Base-by-base conservation (phyloP, 345 rosid genomes). In the Aurinia saxatilis region DNA sequence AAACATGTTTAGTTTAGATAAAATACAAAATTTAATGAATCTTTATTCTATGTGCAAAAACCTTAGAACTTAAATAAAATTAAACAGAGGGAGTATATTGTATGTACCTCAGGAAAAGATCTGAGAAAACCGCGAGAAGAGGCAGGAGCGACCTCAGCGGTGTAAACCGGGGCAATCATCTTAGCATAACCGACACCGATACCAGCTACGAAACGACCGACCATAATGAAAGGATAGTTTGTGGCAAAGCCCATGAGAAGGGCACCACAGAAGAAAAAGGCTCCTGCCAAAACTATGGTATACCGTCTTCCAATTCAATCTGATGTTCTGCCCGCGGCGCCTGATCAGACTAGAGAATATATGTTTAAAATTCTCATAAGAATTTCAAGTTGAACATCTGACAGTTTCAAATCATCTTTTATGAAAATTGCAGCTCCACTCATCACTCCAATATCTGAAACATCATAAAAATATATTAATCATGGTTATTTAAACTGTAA, bases 161-260 rank as follows among this genome's bases (percentile, higher is more conserved):
- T 71, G 16, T 84, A 87, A 40, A 87, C 77, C 0, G 87, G 95
- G 0, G 84, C 82, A 5, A 83, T 85, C 92, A 81, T 85, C 30
- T 81, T 70, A 16, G 90, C 72, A 66, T 77, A 83, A 18, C 96
- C 92, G 3, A 88, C 90, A 6, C 90, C 92, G 5, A 85, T 62
- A 11, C 95, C 89, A n/a, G 91, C 91, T 3, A 87, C 57, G 2
- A 80, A 60, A 27, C 90, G 76, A 7, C 96, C 96, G 0, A 75
- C 75, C 72, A 88, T 67, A 61, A 85, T 84, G 73, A 65, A 71
- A 15, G 48, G 0, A 73, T 73, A 85, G 3, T 81, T 77, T 35
- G 90, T 82, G 8, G 90, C 91, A 3, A 81, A 62, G 1, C 87
- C 95, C 96, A 81, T 88, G 2, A 80, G 72, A 14, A 87, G 29